A percentile compares a stretch with the other conserved stretches of the same genome.
Conservation (phyloP, 352 stramenopile genomes). For the Blastocystis hominis region DNA sequence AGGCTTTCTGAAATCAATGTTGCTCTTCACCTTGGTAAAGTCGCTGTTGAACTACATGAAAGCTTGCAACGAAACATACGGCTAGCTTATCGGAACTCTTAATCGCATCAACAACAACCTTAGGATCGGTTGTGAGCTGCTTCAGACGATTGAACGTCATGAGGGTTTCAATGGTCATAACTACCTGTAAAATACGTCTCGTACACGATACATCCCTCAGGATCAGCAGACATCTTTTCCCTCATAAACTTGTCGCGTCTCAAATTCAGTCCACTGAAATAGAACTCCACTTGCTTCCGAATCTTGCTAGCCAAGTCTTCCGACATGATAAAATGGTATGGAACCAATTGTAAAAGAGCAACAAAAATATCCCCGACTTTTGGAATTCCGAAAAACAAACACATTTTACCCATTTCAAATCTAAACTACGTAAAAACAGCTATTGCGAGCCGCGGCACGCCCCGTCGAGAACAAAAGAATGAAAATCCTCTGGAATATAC, state of each 20-base stretch:
- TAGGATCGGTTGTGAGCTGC: slow-evolving; percentile 26
- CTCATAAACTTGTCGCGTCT: slow-evolving; percentile 56
- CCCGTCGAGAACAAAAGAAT: slow-evolving; percentile 39
- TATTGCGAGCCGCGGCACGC: neutral
- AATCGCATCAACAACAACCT: slow-evolving; percentile 41
- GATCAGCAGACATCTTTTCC: slow-evolving; percentile 45
- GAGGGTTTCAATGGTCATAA: slow-evolving; percentile 44
- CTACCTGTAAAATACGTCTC: neutral
- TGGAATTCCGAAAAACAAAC: neutral
- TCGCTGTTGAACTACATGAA: slow-evolving; percentile 50
- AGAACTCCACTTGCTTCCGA: slow-evolving; percentile 54
- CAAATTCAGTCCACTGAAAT: slow-evolving; percentile 51
- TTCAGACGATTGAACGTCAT: slow-evolving; percentile 58
- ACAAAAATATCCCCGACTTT: neutral
- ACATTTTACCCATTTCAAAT: neutral
- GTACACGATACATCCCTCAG: slow-evolving; percentile 1
- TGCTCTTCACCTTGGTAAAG: slow-evolving; percentile 52
- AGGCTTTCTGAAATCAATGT: slow-evolving; percentile 34
- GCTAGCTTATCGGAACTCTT: slow-evolving; percentile 42
- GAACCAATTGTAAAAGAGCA: neutral
- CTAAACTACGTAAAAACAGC: neutral
- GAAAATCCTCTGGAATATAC: slow-evolving; percentile 5
- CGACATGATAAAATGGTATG: slow-evolving; percentile 9
- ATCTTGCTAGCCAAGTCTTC: slow-evolving; percentile 47
- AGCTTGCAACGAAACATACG: neutral